Conservation (phyloP, 306 rosid genomes). For the Castanea sativa region DNA sequence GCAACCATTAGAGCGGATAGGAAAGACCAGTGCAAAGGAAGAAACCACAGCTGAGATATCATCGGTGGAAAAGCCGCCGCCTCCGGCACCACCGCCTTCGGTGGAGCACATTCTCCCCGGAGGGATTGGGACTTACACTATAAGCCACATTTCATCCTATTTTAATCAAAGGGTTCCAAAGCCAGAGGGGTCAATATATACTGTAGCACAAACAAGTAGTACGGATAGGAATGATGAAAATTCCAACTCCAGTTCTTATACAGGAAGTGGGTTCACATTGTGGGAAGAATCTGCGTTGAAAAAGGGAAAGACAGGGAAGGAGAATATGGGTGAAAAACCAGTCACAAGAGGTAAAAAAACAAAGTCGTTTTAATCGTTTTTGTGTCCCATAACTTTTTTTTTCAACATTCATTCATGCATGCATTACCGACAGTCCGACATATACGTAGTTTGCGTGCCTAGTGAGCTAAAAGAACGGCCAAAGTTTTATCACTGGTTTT, state of each 20-base stretch:
- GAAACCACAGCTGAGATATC: slow-evolving; percentile 56
- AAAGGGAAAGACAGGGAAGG: slow-evolving; percentile 92
- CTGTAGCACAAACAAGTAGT: slow-evolving; percentile 57
- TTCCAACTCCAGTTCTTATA: slow-evolving; percentile 80
- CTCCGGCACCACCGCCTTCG: slow-evolving; percentile 42
- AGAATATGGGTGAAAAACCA: slow-evolving; percentile 63
- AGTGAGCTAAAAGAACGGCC: too few relatives aligned
- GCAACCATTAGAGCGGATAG: slow-evolving; percentile 74
- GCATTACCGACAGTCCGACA: neutral
- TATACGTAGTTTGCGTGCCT: neutral
- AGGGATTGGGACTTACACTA: slow-evolving; percentile 94
- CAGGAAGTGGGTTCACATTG: slow-evolving; percentile 83
- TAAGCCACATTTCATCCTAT: slow-evolving; percentile 65
- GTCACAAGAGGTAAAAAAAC: slow-evolving; percentile 47
- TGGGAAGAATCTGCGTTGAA: slow-evolving; percentile 84
- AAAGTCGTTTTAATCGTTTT: neutral
- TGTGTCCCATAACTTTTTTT: too few relatives aligned
- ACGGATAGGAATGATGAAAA: slow-evolving; percentile 66
- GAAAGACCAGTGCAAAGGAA: slow-evolving; percentile 57
- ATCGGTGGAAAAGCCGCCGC: slow-evolving; percentile 38
- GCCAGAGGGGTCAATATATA: slow-evolving; percentile 57
- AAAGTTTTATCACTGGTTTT: too few relatives aligned
- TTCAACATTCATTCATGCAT: neutral
- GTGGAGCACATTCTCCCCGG: slow-evolving; percentile 87
- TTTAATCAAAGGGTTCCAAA: slow-evolving; percentile 69